Conservation (phyloP, 805 yeast species). For the Metschnikowia kunwiensis region DNA sequence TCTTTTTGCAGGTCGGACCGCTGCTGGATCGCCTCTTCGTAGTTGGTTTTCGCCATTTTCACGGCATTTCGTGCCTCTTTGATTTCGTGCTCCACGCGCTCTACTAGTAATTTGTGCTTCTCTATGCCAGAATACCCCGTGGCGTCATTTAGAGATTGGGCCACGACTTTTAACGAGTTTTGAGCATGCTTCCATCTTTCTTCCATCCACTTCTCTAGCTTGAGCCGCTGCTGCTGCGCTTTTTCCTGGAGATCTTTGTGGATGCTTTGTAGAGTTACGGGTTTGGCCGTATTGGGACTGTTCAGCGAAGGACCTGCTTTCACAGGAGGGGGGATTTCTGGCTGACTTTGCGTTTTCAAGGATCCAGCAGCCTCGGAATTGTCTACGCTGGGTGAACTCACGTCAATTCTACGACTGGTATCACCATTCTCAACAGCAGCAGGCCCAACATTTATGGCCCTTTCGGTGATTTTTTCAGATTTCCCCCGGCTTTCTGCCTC, state of each 20-base stretch:
- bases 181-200: constrained; percentile 54
- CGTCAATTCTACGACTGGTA: not conserved
- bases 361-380: not conserved
- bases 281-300: not conserved
- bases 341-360: not conserved
- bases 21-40: constrained; percentile 57
- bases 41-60: constrained; percentile 45
- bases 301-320: not conserved
- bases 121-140: constrained; percentile 89
- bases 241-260: constrained; percentile 43
- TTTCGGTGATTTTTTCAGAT: not conserved
- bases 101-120: constrained; percentile 60
- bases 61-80: constrained; percentile 48
- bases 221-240: constrained; percentile 35
- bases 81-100: constrained; percentile 50
- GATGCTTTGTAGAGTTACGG: not conserved
- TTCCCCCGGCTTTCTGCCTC: not conserved
- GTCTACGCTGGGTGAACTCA: not conserved
- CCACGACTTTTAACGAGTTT: constrained; percentile 55
- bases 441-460: not conserved
- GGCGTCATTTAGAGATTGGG: constrained; percentile 76
- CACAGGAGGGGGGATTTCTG: not conserved
- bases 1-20: constrained; percentile 76
- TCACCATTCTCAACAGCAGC: not conserved
- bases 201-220: constrained; percentile 39